Evolutionary conservation across 2,329 filamentous ascomycete genomes (phyloP).

Genomic region (Chrysosporium queenslandicum): DNA sequence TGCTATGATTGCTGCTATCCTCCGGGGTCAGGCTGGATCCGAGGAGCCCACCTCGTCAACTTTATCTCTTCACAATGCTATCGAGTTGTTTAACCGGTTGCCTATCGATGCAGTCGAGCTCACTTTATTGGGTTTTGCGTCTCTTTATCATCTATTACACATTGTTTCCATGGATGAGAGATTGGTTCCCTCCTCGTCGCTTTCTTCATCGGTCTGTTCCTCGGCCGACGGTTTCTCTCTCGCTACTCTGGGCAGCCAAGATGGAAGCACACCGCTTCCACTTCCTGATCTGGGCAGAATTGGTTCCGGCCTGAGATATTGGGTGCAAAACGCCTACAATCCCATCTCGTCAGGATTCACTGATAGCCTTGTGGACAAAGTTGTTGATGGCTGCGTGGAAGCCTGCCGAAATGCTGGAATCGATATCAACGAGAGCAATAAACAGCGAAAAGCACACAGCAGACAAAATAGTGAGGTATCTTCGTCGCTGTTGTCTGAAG

Average conservation of each 20-base stretch:
- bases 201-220: slow-evolving; percentile 17
- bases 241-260: slow-evolving; percentile 11
- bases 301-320: slow-evolving; percentile 35
- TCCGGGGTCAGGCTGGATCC: slow-evolving; percentile 31
- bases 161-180: slow-evolving; percentile 34
- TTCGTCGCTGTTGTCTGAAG: slow-evolving; percentile 10
- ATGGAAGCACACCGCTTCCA: slow-evolving; percentile 8
- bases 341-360: slow-evolving; percentile 37
- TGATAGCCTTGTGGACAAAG: slow-evolving; percentile 28
- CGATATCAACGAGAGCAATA: slow-evolving; percentile 21
- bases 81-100: slow-evolving; percentile 35
- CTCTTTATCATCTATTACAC: slow-evolving; percentile 35
- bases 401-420: slow-evolving; percentile 31
- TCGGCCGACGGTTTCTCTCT: slow-evolving; percentile 12
- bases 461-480: background rate
- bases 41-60: slow-evolving; percentile 27
- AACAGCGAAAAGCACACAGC: background rate
- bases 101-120: slow-evolving; percentile 36
- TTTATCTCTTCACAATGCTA: slow-evolving; percentile 34
- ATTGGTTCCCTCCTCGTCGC: slow-evolving; percentile 22
- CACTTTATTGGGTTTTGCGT: slow-evolving; percentile 34
- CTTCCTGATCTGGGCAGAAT: slow-evolving; percentile 31
- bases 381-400: slow-evolving; percentile 31
- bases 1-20: slow-evolving; percentile 48
- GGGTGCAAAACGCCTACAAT: slow-evolving; percentile 38